phyloP scores from a whole-genome alignment of 768 basidiomycete species.

The Xerocomus brunneocitrinus region DNA sequence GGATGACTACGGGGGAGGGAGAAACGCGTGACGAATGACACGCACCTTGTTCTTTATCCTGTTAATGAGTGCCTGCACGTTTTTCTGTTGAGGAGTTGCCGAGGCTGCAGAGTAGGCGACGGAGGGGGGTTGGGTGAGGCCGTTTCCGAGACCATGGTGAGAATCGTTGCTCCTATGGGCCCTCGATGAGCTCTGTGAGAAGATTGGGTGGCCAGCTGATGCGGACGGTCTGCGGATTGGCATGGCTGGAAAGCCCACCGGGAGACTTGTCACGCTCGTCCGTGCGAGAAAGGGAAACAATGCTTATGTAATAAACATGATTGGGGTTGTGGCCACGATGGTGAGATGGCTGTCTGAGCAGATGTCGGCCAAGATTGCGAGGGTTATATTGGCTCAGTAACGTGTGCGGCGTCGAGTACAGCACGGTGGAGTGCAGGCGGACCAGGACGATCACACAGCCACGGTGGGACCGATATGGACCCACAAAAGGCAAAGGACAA shows the following conservation, averaged over 20 bases:
- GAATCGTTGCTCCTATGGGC: constrained; percentile 65
- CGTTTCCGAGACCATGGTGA: constrained; percentile 38
- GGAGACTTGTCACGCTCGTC: constrained; percentile 13
- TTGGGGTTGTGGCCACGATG: too few relatives aligned
- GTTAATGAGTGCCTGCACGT: constrained; percentile 74
- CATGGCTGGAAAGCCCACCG: constrained; percentile 28
- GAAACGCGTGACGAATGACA: constrained; percentile 3
- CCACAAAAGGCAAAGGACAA: constrained; percentile 32
- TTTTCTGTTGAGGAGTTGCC: constrained; percentile 71
- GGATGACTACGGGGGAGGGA: background rate
- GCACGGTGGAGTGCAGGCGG: background rate
- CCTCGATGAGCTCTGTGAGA: constrained; percentile 38
- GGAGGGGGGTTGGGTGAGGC: constrained; percentile 31
- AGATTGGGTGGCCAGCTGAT: constrained; percentile 39
- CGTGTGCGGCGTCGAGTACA: background rate
- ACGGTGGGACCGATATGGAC: constrained; percentile 40
- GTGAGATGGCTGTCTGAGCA: background rate
- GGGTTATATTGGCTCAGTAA: background rate
- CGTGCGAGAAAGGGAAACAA: constrained; percentile 19
- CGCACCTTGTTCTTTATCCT: constrained; percentile 77
- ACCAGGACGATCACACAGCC: constrained; percentile 29
- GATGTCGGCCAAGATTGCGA: background rate
- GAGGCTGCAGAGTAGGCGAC: constrained; percentile 35
- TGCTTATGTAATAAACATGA: constrained; percentile 21
- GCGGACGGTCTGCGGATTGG: constrained; percentile 63